These are phyloP conservation scores for Chenopodium album DNA, from an alignment of 148 eudicot species.

Conservation along the genomic window DNA sequence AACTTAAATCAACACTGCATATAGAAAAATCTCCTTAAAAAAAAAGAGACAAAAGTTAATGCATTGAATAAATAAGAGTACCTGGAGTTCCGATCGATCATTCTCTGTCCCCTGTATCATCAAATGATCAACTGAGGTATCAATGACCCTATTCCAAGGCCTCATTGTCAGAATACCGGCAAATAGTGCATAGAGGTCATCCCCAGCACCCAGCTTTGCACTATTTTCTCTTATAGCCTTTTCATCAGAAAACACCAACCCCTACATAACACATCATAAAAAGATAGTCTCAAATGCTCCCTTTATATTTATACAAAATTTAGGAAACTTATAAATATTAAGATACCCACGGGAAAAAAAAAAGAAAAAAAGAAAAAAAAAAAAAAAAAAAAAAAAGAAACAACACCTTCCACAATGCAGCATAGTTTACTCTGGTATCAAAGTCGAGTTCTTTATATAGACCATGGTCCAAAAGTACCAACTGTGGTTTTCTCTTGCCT, in stretches of 20 bases:
- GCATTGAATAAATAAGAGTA: conserved; percentile 21
- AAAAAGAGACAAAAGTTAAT: background rate
- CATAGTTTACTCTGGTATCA: conserved; percentile 74
- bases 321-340: no score
- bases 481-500: conserved; percentile 87
- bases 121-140: conserved; percentile 88
- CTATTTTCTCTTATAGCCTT: conserved; percentile 76
- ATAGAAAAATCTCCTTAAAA: background rate
- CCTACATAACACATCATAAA: conserved; percentile 47
- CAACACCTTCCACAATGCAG: conserved; percentile 93
- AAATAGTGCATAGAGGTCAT: conserved; percentile 83
- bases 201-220: conserved; percentile 90
- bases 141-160: conserved; percentile 90
- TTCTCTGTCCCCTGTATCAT: conserved; percentile 65
- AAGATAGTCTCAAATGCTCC: conserved; percentile 5
- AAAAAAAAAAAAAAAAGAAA: background rate
- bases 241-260: conserved; percentile 81
- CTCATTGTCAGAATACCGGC: conserved; percentile 95
- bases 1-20: background rate
- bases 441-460: conserved; percentile 88
- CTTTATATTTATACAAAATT: background rate
- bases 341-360: background rate
- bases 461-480: conserved; percentile 94
- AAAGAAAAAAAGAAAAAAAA: no score
- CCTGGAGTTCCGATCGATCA: conserved; percentile 89